Conservation (phyloP, 2,329 filamentous ascomycete species). For the Cladosporium austrohemisphaericum region DNA sequence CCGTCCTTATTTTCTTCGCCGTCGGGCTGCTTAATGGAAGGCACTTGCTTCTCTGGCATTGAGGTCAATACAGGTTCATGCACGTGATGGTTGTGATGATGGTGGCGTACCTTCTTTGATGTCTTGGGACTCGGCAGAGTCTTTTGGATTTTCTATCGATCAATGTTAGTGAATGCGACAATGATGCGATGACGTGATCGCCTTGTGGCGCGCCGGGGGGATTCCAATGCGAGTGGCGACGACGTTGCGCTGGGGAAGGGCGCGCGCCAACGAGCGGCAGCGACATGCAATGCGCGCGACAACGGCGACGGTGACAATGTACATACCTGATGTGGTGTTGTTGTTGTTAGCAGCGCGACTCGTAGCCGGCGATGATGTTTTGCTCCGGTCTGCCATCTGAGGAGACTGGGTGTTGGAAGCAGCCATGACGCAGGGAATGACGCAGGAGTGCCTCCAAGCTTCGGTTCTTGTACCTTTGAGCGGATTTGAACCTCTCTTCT, state of each 20-base stretch:
- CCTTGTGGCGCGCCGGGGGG: constrained; percentile 3
- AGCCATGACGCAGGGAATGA: constrained; percentile 7
- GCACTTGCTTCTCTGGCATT: constrained; percentile 25
- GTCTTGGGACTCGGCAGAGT: constrained; percentile 3
- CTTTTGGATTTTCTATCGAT: constrained; percentile 4
- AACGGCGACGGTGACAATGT: neutral
- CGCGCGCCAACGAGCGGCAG: neutral
- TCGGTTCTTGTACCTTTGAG: neutral
- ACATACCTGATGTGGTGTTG: constrained; percentile 9
- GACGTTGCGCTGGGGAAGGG: neutral
- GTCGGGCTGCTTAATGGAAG: constrained; percentile 35
- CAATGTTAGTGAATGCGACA: constrained; percentile 12
- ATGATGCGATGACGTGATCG: neutral
- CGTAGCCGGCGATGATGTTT: constrained; percentile 9
- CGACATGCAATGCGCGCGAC: neutral
- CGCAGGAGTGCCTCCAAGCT: constrained; percentile 1
- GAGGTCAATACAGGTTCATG: constrained; percentile 16
- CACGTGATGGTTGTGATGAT: neutral
- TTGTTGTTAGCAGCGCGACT: neutral
- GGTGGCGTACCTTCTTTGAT: constrained; percentile 13
- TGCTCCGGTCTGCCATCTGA: constrained; percentile 7
- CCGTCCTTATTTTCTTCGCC: constrained; percentile 27
- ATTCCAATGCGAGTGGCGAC: neutral
- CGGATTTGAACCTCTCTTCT: neutral
- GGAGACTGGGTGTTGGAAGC: neutral